phyloP scores from a whole-genome alignment of 352 stramenopile genomes.

The Phytopythium oedochilum region DNA sequence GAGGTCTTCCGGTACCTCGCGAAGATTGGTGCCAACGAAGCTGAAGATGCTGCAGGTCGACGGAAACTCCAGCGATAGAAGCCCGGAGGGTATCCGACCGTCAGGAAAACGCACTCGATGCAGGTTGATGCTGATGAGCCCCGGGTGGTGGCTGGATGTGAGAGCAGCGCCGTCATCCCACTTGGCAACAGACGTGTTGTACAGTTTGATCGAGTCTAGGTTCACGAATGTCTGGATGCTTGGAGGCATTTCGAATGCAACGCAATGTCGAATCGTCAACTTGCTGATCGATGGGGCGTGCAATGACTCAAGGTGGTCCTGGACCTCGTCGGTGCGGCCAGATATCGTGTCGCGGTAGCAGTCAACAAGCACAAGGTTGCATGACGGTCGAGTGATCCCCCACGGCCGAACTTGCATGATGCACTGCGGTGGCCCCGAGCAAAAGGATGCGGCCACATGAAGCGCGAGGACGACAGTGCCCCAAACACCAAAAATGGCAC shows the following conservation, averaged over 20 bases:
- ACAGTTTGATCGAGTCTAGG: not conserved
- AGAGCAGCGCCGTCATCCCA: not conserved
- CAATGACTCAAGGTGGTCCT: conserved; percentile 11
- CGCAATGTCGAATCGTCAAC: conserved; percentile 36
- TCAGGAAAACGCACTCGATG: not conserved
- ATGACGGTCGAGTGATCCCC: conserved; percentile 15
- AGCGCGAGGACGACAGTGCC: conserved; percentile 11
- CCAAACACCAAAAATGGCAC: conserved; percentile 16
- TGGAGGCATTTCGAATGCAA: not conserved
- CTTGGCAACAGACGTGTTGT: not conserved
- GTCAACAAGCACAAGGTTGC: conserved; percentile 19
- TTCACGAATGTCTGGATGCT: not conserved
- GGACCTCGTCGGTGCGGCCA: conserved; percentile 10
- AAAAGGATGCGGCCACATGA: conserved; percentile 9
- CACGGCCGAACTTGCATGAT: conserved; percentile 24
- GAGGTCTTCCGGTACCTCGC: not conserved
- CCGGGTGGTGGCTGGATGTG: not conserved
- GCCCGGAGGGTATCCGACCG: not conserved
- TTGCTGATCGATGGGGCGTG: conserved; percentile 14
- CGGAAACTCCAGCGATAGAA: not conserved
- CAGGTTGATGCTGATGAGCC: not conserved
- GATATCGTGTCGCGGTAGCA: conserved; percentile 10
- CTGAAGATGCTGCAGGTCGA: not conserved
- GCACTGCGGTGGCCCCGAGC: conserved; percentile 7
- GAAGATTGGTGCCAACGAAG: not conserved